Base-by-base conservation (phyloP, 106 monocot genomes). In the Ottelia alismoides region DNA sequence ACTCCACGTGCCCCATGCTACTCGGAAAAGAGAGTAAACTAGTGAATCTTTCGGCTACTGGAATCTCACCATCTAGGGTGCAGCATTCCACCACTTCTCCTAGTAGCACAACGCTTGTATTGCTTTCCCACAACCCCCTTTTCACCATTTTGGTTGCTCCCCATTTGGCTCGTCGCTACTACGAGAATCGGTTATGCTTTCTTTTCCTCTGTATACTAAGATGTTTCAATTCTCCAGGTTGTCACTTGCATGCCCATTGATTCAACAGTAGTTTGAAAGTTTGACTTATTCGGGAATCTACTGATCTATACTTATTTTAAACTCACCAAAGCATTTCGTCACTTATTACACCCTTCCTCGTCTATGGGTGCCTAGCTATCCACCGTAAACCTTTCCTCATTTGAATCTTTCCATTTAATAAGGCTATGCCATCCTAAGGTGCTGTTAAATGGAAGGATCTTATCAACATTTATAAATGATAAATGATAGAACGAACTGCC, bases 211-310 rank as follows among this genome's bases (percentile, higher is more conserved):
- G 10, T 1, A 19, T 56, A 43, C 40, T 7, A 43, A 43, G 16
- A 43, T 7, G 40, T 43, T 43, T 43, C 40, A 43, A 16, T 43
- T 31, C 20, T 2, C 56, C 56, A 31, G 17, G 31, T 56, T 31
- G 56, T 56, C 56, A 30, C 56, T 56, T 29, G 56, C 30, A 11
- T 56, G 27, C 56, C 56, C 56, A 56, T 56, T 27, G 31, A 56
- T 28, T 25, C 31, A 31, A 25, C 30, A 56, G 30, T 25, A 56
- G 56, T 56, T 56, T 30, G 20, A 56, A 56, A 56, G 56, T 27
- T 56, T 56, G 21, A 56, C 56, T 2, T 56, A 56, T 29, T 56
- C 56, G 21, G 6, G 12, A 56, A 56, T 56, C 56, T 56, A 11
- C 5, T 17, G 56, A 56, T 56, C 30, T 56, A 56, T 28, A 19